Evolutionary conservation across 139 green algal genomes (phyloP).

Genomic region (Spirogloea muscicola): DNA sequence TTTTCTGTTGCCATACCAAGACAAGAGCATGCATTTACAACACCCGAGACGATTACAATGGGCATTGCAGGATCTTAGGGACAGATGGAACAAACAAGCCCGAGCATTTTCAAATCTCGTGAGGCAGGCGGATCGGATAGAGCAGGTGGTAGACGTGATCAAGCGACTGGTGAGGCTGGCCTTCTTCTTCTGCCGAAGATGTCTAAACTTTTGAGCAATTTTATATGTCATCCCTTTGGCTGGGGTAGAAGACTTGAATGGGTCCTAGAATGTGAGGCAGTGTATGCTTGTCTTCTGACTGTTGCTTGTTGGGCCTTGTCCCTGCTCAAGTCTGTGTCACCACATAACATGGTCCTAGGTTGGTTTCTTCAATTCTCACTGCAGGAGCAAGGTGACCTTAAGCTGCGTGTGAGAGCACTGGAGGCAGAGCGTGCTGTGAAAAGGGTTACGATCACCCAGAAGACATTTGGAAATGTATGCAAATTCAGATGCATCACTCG

Average conservation of each 20-base stretch:
- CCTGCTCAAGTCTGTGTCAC: too few species aligned
- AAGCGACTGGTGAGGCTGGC: conserved; percentile 26
- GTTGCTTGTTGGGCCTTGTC: neutral
- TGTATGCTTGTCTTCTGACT: too few species aligned
- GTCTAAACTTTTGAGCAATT: too few species aligned
- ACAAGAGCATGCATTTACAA: too few species aligned
- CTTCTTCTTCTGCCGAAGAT: too few species aligned
- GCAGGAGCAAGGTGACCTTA: conserved; percentile 85
- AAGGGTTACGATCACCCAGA: conserved; percentile 69
- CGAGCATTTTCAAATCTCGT: conserved; percentile 90
- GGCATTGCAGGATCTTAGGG: conserved; percentile 39
- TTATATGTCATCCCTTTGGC: too few species aligned
- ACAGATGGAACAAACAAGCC: conserved; percentile 73
- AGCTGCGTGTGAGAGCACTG: conserved; percentile 89
- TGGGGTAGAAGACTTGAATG: too few species aligned
- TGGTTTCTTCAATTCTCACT: too few species aligned
- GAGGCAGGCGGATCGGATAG: conserved; percentile 81
- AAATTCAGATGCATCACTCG: neutral
- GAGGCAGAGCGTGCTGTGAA: conserved; percentile 88
- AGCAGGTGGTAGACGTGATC: conserved; percentile 71
- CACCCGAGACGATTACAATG: too few species aligned
- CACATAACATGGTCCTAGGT: too few species aligned
- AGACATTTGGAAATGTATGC: neutral
- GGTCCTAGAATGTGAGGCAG: neutral
- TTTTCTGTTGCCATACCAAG: too few species aligned